These are phyloP conservation scores for Linum usitatissimum DNA, from an alignment of 345 rosid species.

Conservation along the genomic window DNA sequence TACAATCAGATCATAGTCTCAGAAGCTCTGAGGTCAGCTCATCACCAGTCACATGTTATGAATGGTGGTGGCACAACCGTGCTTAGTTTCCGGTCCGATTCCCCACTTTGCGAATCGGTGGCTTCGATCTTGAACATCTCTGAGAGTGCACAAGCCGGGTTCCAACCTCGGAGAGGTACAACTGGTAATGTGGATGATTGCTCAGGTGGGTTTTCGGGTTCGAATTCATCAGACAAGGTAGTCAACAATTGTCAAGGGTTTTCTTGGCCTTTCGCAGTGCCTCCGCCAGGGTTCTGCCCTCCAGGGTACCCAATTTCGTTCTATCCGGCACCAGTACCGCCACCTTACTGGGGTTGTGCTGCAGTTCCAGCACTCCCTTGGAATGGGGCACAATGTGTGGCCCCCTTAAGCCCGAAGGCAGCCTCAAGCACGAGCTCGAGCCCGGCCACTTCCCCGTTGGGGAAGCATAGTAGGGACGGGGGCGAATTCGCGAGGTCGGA, in stretches of 20 bases:
- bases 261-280: conserved; percentile 14
- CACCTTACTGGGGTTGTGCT: conserved; percentile 10
- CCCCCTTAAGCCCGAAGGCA: neutral
- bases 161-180: conserved; percentile 10
- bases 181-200: conserved; percentile 17
- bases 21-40: conserved; percentile 29
- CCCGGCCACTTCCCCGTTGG: conserved; percentile 11
- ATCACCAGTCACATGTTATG: conserved; percentile 7
- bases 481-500: conserved; percentile 3
- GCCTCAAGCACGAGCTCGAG: neutral
- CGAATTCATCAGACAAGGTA: conserved; percentile 16
- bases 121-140: conserved; percentile 11
- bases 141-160: conserved; percentile 15
- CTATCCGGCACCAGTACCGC: neutral
- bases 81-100: conserved; percentile 15
- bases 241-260: neutral
- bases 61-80: conserved; percentile 10
- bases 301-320: conserved; percentile 18
- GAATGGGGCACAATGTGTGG: conserved; percentile 2
- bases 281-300: conserved; percentile 16
- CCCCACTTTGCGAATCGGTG: conserved; percentile 13
- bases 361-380: conserved; percentile 10
- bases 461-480: conserved; percentile 20
- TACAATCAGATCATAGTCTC: conserved; percentile 16
- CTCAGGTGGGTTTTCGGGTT: conserved; percentile 9